Conservation (phyloP, 2,329 filamentous ascomycete genomes). For the Aspergillus sclerotialis region DNA sequence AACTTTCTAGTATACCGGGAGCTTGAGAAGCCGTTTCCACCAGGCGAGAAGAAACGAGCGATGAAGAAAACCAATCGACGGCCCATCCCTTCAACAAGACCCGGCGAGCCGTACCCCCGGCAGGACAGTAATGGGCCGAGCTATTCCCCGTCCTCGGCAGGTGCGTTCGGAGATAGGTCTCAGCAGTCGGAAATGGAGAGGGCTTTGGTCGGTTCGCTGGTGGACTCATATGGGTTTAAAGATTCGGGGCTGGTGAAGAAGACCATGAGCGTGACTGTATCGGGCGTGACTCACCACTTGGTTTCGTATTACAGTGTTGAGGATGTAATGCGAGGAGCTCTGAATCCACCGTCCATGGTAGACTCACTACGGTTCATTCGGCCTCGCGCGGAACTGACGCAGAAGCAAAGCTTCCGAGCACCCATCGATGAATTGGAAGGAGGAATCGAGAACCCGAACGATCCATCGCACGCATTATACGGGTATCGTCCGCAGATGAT, state of each 20-base stretch:
- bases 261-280: conserved; percentile 73
- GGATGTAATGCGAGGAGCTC: conserved; percentile 60
- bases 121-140: conserved; percentile 31
- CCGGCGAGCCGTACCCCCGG: conserved; percentile 48
- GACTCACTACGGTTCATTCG: conserved; percentile 44
- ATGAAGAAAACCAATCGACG: conserved; percentile 60
- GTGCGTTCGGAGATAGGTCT: conserved; percentile 29
- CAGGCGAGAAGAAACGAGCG: conserved; percentile 78
- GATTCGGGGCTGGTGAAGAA: conserved; percentile 80
- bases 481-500: conserved; percentile 35
- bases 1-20: conserved; percentile 85
- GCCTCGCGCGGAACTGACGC: conserved; percentile 53
- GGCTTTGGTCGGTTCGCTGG: conserved; percentile 68
- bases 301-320: conserved; percentile 83
- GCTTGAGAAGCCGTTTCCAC: conserved; percentile 67
- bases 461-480: conserved; percentile 33
- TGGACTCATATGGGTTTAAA: conserved; percentile 89
- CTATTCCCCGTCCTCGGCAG: conserved; percentile 34
- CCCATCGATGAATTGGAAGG: conserved; percentile 56
- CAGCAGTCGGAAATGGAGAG: conserved; percentile 45
- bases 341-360: conserved; percentile 54
- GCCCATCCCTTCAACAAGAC: conserved; percentile 35
- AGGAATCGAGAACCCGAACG: conserved; percentile 31
- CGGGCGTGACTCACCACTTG: conserved; percentile 72
- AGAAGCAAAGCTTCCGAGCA: conserved; percentile 59